A percentile compares a stretch with the other conserved stretches of the same genome.
Conservation (phyloP, 495 filamentous ascomycete genomes). For the Tuber brumale region DNA sequence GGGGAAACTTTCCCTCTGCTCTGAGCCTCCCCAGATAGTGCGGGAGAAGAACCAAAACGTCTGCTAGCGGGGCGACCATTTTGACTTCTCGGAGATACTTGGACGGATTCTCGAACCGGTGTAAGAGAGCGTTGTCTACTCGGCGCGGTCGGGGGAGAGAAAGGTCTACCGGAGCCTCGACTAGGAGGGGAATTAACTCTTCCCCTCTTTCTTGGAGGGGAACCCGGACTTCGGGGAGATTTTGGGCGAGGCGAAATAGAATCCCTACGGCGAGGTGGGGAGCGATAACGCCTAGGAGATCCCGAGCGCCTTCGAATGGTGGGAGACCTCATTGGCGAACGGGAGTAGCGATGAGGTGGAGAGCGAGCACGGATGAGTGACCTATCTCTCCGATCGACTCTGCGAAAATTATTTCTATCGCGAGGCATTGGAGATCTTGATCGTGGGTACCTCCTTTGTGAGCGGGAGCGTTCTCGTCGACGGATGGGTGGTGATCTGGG, state of each 20-base stretch:
- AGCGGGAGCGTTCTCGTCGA: constrained; percentile 31
- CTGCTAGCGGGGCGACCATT: constrained; percentile 24
- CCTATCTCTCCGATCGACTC: constrained; percentile 29
- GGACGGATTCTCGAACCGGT: constrained; percentile 26
- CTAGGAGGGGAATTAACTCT: constrained; percentile 31
- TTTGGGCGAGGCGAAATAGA: constrained; percentile 33
- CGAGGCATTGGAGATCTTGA: constrained; percentile 34
- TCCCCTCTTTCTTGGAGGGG: constrained; percentile 32
- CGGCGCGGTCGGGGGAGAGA: constrained; percentile 22
- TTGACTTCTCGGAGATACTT: constrained; percentile 34
- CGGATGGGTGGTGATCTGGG: constrained; percentile 29
- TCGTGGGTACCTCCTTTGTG: constrained; percentile 26
- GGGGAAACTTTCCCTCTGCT: constrained; percentile 30
- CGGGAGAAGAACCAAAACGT: constrained; percentile 30
- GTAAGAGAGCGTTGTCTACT: constrained; percentile 37
- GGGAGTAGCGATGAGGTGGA: constrained; percentile 33
- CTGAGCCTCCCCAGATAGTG: constrained; percentile 28
- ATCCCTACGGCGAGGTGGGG: constrained; percentile 25
- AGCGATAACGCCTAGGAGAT: constrained; percentile 26
- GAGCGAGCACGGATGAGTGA: constrained; percentile 29
- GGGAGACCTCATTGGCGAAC: constrained; percentile 34
- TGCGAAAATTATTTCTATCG: constrained; percentile 28
- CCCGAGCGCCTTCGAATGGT: constrained; percentile 30
- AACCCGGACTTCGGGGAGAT: constrained; percentile 33
- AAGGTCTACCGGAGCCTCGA: constrained; percentile 27